Percentiles rank a stretch among this genome's conserved stretches.
Conservation (phyloP, 2,329 filamentous ascomycete genomes). For the Arachnomyces sp. region DNA sequence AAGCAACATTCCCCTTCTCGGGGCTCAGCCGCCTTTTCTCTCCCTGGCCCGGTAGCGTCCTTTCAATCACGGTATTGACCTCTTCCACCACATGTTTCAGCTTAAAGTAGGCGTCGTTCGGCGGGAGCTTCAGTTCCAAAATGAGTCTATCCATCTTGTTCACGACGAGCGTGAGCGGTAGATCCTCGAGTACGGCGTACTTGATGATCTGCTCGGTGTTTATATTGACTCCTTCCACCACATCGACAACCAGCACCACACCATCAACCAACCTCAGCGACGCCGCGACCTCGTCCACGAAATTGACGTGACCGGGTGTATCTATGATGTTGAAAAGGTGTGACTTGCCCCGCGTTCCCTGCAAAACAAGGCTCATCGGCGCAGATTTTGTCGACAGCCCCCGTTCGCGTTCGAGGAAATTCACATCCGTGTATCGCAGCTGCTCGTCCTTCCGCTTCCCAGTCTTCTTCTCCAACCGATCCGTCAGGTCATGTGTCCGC, state of each 20-base stretch:
- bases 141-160: constrained; percentile 98
- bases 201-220: constrained; percentile 97
- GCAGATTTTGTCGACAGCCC: constrained; percentile 87
- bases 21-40: constrained; percentile 77
- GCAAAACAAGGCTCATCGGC: constrained; percentile 88
- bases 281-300: constrained; percentile 91
- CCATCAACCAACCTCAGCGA: constrained; percentile 82
- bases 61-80: constrained; percentile 92
- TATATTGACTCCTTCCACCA: constrained; percentile 97
- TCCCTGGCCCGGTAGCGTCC: constrained; percentile 70
- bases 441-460: constrained; percentile 81
- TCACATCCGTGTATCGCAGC: constrained; percentile 87
- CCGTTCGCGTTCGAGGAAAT: constrained; percentile 78
- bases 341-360: constrained; percentile 83
- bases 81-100: constrained; percentile 97
- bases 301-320: constrained; percentile 96
- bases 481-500: constrained; percentile 82
- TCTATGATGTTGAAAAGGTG: constrained; percentile 92
- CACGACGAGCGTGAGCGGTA: constrained; percentile 81
- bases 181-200: constrained; percentile 80
- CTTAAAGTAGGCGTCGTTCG: constrained; percentile 96
- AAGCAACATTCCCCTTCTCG: constrained; percentile 96
- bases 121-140: constrained; percentile 85
- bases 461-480: constrained; percentile 68
- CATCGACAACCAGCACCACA: constrained; percentile 86